Base-by-base conservation (phyloP, 176 grass and related monocot species). In the Eleusine indica region DNA sequence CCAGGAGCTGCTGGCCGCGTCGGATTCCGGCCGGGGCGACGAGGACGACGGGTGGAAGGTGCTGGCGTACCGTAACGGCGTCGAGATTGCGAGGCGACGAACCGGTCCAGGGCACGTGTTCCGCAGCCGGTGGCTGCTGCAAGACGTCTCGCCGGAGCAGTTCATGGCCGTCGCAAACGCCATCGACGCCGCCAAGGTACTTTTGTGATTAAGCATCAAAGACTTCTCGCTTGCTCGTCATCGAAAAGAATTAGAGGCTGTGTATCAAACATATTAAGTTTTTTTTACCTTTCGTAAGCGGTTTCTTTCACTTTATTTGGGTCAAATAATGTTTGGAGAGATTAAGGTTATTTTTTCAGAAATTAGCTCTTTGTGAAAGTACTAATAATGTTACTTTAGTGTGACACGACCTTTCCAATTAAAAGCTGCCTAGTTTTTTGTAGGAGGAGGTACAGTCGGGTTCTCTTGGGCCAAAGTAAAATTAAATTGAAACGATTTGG, bases 141-240 rank as follows among this genome's bases (percentile, higher is more conserved):
- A 83, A 40, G 91, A 86, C 49, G 89, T 99, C 81, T 94, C 93
- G 66, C 91, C 91, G 61, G 82, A 92, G 85, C 91, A 96, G 89
- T 96, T 96, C 88, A 96, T 96, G 83, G 88, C 90, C 52, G 89
- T 89, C 68, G 97, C 97, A 61, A 99, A 92, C 73, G 93, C 97
- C 84, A 91, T 99, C 65, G 93, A 96, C 39, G 97, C 93, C 6
- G 97, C 93, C 56, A 99, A 99, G 97, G 97, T 99, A 11, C 21
- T 11, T 28, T 28, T 28, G n/a, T 28, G 58, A 28, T 62, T 62
- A 60, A 19, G 7, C 6, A 9, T 22, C 22, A 22, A 60, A 2
- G 1, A 17, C 25, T 51, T 15, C 22, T 60, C 9, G 19, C 19
- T 9, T 60, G 6, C 6, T 60, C 56, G 1, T 60, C 4, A 60